These are phyloP conservation scores for Sordariomycetes sp. DNA, from an alignment of 2,329 filamentous ascomycete genomes.

Conservation along the genomic window DNA sequence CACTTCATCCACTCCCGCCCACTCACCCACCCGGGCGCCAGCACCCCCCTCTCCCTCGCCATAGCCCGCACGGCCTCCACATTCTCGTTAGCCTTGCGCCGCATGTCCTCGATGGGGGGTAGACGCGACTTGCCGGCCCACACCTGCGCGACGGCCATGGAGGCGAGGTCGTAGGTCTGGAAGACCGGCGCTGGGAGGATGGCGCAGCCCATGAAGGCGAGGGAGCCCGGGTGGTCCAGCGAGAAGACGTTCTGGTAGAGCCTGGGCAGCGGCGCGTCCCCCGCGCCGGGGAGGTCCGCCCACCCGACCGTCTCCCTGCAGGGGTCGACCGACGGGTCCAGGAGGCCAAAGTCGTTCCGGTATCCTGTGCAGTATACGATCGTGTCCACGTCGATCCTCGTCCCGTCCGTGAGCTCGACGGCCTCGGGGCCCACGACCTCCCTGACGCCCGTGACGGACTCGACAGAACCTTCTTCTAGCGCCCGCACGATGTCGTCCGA, in stretches of 20 bases:
- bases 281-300: background rate
- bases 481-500: constrained; percentile 18
- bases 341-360: constrained; percentile 16
- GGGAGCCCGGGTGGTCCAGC: constrained; percentile 26
- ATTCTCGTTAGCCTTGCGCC: constrained; percentile 7
- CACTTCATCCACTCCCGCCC: constrained; percentile 24
- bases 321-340: constrained; percentile 16
- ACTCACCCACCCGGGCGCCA: constrained; percentile 12
- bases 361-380: constrained; percentile 25
- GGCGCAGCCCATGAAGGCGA: constrained; percentile 29
- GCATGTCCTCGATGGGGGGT: constrained; percentile 24
- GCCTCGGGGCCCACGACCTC: background rate
- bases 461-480: constrained; percentile 23
- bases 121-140: constrained; percentile 27
- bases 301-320: constrained; percentile 8
- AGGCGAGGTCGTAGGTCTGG: constrained; percentile 27
- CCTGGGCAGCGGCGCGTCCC: constrained; percentile 17
- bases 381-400: constrained; percentile 14
- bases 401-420: constrained; percentile 14
- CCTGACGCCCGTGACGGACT: constrained; percentile 16
- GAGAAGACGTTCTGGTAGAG: constrained; percentile 35
- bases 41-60: background rate
- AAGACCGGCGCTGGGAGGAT: constrained; percentile 21
- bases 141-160: constrained; percentile 30
- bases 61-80: background rate